These are phyloP conservation scores for Malassezia arunalokei DNA, from an alignment of 1,284 basidiomycete genomes.

Conservation along the genomic window DNA sequence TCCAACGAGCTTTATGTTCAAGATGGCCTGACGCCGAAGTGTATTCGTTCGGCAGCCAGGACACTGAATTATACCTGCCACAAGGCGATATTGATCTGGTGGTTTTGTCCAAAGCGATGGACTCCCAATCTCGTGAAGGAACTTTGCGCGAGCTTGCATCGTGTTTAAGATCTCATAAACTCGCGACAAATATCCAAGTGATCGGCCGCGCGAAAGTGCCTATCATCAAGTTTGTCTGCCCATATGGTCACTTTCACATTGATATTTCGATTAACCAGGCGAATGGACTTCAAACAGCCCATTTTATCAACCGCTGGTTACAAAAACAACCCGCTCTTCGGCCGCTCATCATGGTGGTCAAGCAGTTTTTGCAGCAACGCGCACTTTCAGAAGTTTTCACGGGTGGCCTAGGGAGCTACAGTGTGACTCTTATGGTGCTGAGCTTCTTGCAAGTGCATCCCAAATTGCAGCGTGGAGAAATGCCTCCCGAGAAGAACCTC, in stretches of 20 bases:
- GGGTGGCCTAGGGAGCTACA: slow-evolving; percentile 86
- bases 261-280: slow-evolving; percentile 46
- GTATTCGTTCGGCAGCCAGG: slow-evolving; percentile 79
- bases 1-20: slow-evolving; percentile 57
- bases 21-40: slow-evolving; percentile 71
- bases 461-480: slow-evolving; percentile 74
- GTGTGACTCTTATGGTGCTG: slow-evolving; percentile 81
- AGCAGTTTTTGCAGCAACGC: slow-evolving; percentile 76
- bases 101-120: slow-evolving; percentile 48
- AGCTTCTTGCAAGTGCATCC: slow-evolving; percentile 95
- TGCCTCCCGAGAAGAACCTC: slow-evolving; percentile 72
- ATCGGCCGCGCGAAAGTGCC: slow-evolving; percentile 83
- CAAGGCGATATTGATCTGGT: slow-evolving; percentile 60
- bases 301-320: slow-evolving; percentile 70
- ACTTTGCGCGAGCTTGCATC: slow-evolving; percentile 48
- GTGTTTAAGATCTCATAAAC: slow-evolving; percentile 49
- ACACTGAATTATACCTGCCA: slow-evolving; percentile 87
- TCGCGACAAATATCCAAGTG: slow-evolving; percentile 58
- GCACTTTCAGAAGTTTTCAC: slow-evolving; percentile 95
- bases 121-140: slow-evolving; percentile 41
- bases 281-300: slow-evolving; percentile 69
- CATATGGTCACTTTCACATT: slow-evolving; percentile 50
- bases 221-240: slow-evolving; percentile 80
- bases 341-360: slow-evolving; percentile 59
- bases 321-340: slow-evolving; percentile 63